These are phyloP conservation scores for Neurospora intermedia DNA, from an alignment of 495 filamentous ascomycete genomes.

Conservation along the genomic window DNA sequence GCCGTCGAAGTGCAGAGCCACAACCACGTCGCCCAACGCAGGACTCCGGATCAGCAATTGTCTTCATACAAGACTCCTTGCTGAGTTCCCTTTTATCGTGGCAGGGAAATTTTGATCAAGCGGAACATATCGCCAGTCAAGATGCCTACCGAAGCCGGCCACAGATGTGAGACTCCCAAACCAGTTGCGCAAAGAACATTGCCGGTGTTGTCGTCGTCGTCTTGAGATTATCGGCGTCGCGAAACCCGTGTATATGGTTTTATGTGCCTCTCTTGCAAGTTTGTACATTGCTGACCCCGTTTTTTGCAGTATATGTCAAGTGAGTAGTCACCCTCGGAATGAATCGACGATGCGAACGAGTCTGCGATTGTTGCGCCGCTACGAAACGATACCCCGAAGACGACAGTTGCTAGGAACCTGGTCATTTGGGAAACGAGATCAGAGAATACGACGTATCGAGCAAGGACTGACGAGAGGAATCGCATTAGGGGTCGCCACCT, in stretches of 20 bases:
- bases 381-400: background rate
- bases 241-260: conserved; percentile 1
- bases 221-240: background rate
- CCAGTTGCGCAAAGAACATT: background rate
- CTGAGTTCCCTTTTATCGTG: conserved; percentile 23
- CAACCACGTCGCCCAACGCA: conserved; percentile 29
- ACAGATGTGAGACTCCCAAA: conserved; percentile 59
- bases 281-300: conserved; percentile 21
- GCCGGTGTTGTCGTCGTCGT: conserved; percentile 2
- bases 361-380: background rate
- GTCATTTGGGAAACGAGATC: background rate
- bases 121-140: conserved; percentile 39
- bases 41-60: conserved; percentile 25
- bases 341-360: conserved; percentile 1
- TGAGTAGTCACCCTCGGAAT: conserved; percentile 44
- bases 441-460: conserved; percentile 21
- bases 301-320: conserved; percentile 78
- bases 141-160: conserved; percentile 76
- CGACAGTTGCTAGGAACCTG: background rate
- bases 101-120: conserved; percentile 24
- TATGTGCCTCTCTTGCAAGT: background rate
- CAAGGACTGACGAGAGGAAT: conserved; percentile 20
- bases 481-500: conserved; percentile 73
- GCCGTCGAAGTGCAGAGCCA: conserved; percentile 22
- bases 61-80: conserved; percentile 22